phyloP scores from a whole-genome alignment of 139 green algal species.

The Edaphochlamys debaryana region DNA sequence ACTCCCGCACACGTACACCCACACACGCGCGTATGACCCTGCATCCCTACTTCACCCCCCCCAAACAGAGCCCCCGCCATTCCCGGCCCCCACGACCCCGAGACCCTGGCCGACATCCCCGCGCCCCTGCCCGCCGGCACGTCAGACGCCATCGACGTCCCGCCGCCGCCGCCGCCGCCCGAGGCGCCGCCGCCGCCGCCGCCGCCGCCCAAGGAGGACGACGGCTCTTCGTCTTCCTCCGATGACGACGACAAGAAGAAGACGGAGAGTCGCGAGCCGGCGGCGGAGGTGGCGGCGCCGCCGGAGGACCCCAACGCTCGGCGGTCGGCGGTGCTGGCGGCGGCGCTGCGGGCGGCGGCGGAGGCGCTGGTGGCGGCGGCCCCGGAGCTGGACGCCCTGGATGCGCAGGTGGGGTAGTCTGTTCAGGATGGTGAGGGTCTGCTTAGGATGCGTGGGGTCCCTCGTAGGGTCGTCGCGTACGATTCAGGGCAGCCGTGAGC shows the following conservation, averaged over 20 bases:
- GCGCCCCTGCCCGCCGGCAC: slow-evolving; percentile 1
- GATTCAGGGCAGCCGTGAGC: too few relatives aligned
- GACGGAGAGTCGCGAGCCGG: slow-evolving; percentile 2
- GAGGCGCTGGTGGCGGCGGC: slow-evolving; percentile 54
- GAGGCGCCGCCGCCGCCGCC: too few relatives aligned
- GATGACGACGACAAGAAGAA: too few relatives aligned
- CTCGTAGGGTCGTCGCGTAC: too few relatives aligned
- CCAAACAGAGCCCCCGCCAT: not conserved
- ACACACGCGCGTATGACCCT: too few relatives aligned
- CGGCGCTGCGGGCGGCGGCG: slow-evolving; percentile 47
- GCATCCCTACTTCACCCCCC: too few relatives aligned
- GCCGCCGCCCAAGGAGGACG: too few relatives aligned
- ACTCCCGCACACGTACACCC: too few relatives aligned
- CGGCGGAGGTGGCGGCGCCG: not conserved
- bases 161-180: slow-evolving; percentile 1
- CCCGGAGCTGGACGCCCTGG: slow-evolving; percentile 66
- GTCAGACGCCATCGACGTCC: not conserved
- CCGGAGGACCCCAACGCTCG: too few relatives aligned
- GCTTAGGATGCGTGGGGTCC: too few relatives aligned
- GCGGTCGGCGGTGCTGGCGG: slow-evolving; percentile 1
- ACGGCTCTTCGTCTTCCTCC: too few relatives aligned
- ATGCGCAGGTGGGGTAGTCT: slow-evolving; percentile 53
- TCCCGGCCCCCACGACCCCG: slow-evolving; percentile 12
- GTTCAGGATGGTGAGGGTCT: too few relatives aligned
- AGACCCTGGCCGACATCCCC: not conserved